Conservation (phyloP, 192 early-diverging fungal species). For the Ambispora gerdemannii region DNA sequence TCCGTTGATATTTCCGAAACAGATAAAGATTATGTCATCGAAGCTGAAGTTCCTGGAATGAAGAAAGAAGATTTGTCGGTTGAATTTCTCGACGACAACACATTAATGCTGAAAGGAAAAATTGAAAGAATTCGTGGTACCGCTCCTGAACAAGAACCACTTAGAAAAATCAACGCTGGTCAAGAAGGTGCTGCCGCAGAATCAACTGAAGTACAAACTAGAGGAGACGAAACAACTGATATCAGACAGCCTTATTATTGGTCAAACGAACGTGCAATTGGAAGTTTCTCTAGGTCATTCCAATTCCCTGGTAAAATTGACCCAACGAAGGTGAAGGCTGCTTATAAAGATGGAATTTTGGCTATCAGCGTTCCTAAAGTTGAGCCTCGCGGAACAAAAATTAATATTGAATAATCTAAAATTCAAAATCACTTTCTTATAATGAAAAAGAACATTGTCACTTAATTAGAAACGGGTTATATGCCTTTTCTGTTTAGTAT, state of each 20-base stretch:
- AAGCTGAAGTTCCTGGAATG: constrained; percentile 42
- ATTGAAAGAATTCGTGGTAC: constrained; percentile 28
- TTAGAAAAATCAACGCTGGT: constrained; percentile 11
- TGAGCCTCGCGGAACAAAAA: constrained; percentile 12
- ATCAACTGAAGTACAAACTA: neutral
- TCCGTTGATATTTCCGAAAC: constrained; percentile 37
- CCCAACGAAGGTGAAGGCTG: constrained; percentile 29
- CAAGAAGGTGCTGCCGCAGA: neutral
- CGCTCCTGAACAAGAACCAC: neutral
- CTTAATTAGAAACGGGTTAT: too few species aligned
- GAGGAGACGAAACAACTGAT: neutral
- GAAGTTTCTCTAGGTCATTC: constrained; percentile 30
- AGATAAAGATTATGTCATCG: constrained; percentile 35
- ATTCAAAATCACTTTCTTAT: too few species aligned
- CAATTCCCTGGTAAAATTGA: constrained; percentile 31
- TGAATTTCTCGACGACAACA: constrained; percentile 35
- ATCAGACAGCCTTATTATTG: constrained; percentile 13
- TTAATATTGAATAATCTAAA: constrained; percentile 31
- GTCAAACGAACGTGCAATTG: constrained; percentile 26
- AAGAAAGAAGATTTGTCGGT: constrained; percentile 38
- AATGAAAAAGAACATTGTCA: too few species aligned
- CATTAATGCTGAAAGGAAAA: constrained; percentile 35
- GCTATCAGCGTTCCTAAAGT: constrained; percentile 30
- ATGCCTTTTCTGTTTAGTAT: too few species aligned
- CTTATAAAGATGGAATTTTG: constrained; percentile 36